phyloP scores from a whole-genome alignment of 2,329 filamentous ascomycete species.

The Penicillium sp. region DNA sequence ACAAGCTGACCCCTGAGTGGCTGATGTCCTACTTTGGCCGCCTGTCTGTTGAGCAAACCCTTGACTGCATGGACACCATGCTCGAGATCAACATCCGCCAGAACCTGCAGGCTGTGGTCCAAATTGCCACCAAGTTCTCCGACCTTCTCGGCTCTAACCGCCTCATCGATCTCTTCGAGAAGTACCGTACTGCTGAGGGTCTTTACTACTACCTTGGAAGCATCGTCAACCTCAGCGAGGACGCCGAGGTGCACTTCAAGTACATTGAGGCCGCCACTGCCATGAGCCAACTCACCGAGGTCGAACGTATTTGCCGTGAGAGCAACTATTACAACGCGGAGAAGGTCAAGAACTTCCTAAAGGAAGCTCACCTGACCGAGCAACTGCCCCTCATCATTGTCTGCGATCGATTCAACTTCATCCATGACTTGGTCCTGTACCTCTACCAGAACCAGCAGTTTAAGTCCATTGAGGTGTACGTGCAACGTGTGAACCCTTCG shows the following conservation, averaged over 20 bases:
- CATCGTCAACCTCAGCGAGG: slow-evolving; percentile 94
- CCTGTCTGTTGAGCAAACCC: slow-evolving; percentile 88
- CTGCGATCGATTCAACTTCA: slow-evolving; percentile 98
- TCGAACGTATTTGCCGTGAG: slow-evolving; percentile 95
- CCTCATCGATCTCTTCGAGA: slow-evolving; percentile 91
- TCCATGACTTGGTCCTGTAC: slow-evolving; percentile 93
- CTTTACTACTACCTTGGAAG: slow-evolving; percentile 98
- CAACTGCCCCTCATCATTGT: slow-evolving; percentile 96
- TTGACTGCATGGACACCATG: slow-evolving; percentile 95
- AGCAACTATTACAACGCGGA: slow-evolving; percentile 86
- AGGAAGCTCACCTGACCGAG: slow-evolving; percentile 88
- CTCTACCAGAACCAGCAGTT: slow-evolving; percentile 99
- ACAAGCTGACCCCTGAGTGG: slow-evolving; percentile 89
- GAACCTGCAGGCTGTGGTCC: slow-evolving; percentile 90
- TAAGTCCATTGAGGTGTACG: slow-evolving; percentile 97
- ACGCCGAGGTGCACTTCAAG: slow-evolving; percentile 96
- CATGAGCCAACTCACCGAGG: slow-evolving; percentile 90
- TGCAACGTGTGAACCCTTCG: slow-evolving; percentile 91
- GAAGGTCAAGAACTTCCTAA: slow-evolving; percentile 98
- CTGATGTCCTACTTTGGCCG: slow-evolving; percentile 88
- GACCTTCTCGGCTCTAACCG: slow-evolving; percentile 84
- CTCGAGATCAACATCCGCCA: slow-evolving; percentile 94
- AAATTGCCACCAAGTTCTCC: slow-evolving; percentile 96
- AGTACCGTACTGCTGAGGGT: slow-evolving; percentile 95
- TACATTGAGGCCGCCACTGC: slow-evolving; percentile 96